These are phyloP conservation scores for Poa annua DNA, from an alignment of 176 grass and related monocot species.

Conservation along the genomic window DNA sequence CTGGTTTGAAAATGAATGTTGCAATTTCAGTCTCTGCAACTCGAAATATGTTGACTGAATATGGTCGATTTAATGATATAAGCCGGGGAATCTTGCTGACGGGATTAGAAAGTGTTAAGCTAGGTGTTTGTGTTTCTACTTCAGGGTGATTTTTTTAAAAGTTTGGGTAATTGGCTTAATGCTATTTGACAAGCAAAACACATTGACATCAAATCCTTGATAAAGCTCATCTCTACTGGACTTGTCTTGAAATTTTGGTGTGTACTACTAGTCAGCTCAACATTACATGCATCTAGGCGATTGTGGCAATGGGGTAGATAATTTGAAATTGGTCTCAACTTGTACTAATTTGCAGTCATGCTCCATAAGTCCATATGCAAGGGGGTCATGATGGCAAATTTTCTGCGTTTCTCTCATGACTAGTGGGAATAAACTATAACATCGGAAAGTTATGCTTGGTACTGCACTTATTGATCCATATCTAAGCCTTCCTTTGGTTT, in stretches of 20 bases:
- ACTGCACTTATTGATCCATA: not conserved
- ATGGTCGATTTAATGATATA: not conserved
- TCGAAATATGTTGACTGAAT: constrained; percentile 9
- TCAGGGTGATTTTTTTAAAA: not conserved
- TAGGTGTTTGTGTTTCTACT: not conserved
- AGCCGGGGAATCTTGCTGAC: not conserved
- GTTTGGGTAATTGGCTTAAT: not conserved
- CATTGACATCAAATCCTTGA: not conserved
- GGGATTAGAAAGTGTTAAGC: not conserved
- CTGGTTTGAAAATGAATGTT: not conserved
- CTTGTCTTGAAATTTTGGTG: not conserved
- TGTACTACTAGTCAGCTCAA: not conserved
- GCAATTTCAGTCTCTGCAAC: not conserved
- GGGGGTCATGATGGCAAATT: not conserved
- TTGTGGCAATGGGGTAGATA: not conserved
- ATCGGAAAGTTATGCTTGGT: not conserved
- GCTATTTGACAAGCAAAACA: not conserved
- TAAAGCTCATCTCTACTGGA: not conserved
- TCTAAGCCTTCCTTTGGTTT: constrained; percentile 38
- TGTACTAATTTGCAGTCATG: constrained; percentile 4
- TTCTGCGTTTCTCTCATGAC: not conserved
- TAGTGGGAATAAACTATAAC: constrained; percentile 14
- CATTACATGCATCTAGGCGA: not conserved
- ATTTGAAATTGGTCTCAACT: not conserved
- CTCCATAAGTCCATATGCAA: not conserved